These are phyloP conservation scores for Arachis monticola DNA, from an alignment of 331 rosid species.

Conservation along the genomic window DNA sequence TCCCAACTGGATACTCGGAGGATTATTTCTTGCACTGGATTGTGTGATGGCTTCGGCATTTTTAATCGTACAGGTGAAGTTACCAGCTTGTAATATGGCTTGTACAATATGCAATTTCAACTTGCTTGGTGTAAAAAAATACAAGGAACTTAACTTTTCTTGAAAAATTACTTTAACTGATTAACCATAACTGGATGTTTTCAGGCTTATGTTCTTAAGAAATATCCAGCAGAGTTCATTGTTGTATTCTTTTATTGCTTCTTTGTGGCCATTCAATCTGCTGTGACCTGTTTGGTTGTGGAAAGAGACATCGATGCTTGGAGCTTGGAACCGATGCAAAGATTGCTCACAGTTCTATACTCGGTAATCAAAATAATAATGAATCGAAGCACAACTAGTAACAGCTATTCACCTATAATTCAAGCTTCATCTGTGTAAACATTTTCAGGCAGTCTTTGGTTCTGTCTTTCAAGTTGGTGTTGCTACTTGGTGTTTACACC, in stretches of 20 bases:
- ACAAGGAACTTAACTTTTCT: no score
- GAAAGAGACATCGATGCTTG: constrained; percentile 74
- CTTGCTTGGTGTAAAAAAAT: constrained; percentile 14
- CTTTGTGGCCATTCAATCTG: constrained; percentile 75
- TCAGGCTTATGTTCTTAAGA: constrained; percentile 73
- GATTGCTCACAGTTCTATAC: constrained; percentile 64
- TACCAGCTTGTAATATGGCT: constrained; percentile 20
- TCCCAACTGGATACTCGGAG: constrained; percentile 73
- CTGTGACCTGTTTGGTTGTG: constrained; percentile 50
- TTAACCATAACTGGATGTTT: constrained; percentile 28
- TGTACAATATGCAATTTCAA: background rate
- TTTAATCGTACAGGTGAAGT: constrained; percentile 64
- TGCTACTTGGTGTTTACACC: constrained; percentile 69
- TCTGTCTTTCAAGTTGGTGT: constrained; percentile 80
- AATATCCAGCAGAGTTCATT: constrained; percentile 71
- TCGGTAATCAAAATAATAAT: constrained; percentile 60
- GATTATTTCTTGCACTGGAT: constrained; percentile 57
- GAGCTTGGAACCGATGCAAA: constrained; percentile 65
- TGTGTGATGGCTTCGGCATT: constrained; percentile 61
- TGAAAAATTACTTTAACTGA: background rate
- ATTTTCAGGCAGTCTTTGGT: constrained; percentile 69
- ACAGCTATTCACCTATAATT: constrained; percentile 24
- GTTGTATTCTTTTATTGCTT: constrained; percentile 76
- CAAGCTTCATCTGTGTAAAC: constrained; percentile 29
- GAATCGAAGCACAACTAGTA: background rate